Evolutionary conservation across 306 rosid species (phyloP).

Genomic region (Malus sylvestris): DNA sequence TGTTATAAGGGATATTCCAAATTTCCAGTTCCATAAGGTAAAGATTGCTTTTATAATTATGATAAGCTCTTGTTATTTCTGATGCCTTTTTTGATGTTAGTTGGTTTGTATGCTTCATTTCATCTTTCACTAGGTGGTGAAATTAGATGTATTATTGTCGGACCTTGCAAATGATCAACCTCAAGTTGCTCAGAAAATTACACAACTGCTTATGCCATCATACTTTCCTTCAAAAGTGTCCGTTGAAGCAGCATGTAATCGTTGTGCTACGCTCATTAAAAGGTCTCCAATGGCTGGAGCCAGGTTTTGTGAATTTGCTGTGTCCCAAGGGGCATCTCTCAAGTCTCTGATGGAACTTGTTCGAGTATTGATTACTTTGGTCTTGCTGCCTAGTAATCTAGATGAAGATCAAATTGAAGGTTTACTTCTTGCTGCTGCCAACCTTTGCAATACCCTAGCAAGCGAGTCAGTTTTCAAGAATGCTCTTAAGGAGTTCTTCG

Average conservation of each 20-base stretch:
- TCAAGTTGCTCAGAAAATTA: conserved; percentile 70
- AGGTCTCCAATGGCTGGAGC: conserved; percentile 89
- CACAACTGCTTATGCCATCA: conserved; percentile 70
- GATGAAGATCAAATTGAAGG: conserved; percentile 56
- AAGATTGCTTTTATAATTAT: background rate
- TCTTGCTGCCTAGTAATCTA: conserved; percentile 45
- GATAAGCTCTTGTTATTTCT: background rate
- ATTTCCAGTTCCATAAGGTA: conserved; percentile 87
- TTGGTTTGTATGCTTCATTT: conserved; percentile 11
- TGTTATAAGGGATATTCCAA: conserved; percentile 48
- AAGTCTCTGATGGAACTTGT: conserved; percentile 61
- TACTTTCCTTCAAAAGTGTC: conserved; percentile 74
- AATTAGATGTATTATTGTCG: conserved; percentile 53
- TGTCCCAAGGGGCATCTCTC: conserved; percentile 63
- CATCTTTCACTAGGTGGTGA: conserved; percentile 53
- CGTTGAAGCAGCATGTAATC: conserved; percentile 74
- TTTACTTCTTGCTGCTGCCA: conserved; percentile 56
- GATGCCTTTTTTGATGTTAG: conserved; percentile 10
- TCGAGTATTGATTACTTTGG: conserved; percentile 46
- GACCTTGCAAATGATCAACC: conserved; percentile 66
- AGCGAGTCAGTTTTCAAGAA: conserved; percentile 37
- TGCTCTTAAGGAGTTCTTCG: conserved; percentile 54
- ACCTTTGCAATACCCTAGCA: conserved; percentile 48
- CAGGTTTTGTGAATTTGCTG: conserved; percentile 68
- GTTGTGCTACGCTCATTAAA: conserved; percentile 70